Percentiles rank a stretch among this genome's conserved stretches.
These are phyloP conservation scores for Ramalina peruviana DNA, from an alignment of 495 filamentous ascomycete species.

Conservation along the genomic window DNA sequence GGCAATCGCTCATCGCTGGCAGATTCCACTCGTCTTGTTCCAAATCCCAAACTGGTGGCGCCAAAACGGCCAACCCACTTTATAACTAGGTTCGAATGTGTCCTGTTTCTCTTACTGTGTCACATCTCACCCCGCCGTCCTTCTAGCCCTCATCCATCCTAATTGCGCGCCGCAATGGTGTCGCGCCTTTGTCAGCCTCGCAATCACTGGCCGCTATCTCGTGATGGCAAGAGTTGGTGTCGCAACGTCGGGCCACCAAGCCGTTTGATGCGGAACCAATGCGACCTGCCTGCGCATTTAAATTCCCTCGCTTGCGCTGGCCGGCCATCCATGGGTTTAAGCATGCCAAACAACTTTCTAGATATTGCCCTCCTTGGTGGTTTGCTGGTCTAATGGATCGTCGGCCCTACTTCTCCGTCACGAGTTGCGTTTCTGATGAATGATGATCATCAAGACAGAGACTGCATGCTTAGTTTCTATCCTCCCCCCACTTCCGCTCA, in stretches of 20 bases:
- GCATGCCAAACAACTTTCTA: conserved; percentile 14
- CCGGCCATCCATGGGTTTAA: conserved; percentile 9
- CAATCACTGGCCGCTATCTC: conserved; percentile 1
- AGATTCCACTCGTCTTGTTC: too few species aligned
- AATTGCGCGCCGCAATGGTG: background rate
- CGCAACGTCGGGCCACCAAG: conserved; percentile 1
- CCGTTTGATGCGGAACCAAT: conserved; percentile 1
- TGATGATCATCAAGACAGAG: background rate
- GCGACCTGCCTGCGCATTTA: background rate
- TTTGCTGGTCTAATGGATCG: background rate
- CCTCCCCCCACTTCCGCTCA: conserved; percentile 10
- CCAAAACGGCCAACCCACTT: too few species aligned
- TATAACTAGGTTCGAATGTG: too few species aligned
- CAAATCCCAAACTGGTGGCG: too few species aligned
- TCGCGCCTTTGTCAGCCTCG: background rate
- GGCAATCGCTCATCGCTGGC: too few species aligned
- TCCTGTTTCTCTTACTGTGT: too few species aligned
- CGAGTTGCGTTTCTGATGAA: background rate
- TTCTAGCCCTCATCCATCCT: too few species aligned
- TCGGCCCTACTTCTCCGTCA: background rate
- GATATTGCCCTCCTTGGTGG: too few species aligned
- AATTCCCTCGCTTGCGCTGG: conserved; percentile 6
- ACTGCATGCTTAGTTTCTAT: conserved; percentile 2
- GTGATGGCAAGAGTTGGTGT: conserved; percentile 1
- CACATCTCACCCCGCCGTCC: too few species aligned